phyloP scores from a whole-genome alignment of 2,329 filamentous ascomycete genomes.

The Colletotrichum sp. region DNA sequence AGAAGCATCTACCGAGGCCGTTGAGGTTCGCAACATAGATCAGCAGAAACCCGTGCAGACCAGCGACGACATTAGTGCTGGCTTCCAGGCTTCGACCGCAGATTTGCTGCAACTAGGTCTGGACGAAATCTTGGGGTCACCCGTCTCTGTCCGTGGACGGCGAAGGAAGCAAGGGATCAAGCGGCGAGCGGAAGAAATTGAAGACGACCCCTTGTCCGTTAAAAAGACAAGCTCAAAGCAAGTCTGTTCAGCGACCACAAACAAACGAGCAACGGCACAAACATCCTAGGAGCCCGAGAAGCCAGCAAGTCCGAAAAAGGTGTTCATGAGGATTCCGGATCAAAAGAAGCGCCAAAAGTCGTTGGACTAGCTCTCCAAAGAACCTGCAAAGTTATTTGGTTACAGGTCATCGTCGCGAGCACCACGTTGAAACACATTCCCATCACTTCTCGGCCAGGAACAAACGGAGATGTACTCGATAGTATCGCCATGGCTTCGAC shows the following conservation, averaged over 20 bases:
- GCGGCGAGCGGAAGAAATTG: not conserved
- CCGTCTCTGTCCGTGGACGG: not conserved
- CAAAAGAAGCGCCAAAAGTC: not conserved
- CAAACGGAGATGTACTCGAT: not conserved
- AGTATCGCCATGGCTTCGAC: not conserved
- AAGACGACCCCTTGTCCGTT: not conserved
- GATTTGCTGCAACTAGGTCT: no score
- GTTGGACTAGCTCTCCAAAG: not conserved
- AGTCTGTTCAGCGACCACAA: not conserved
- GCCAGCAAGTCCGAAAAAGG: not conserved
- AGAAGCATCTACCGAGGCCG: no score
- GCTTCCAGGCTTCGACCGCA: no score
- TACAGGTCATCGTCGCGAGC: not conserved
- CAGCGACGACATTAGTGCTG: not conserved
- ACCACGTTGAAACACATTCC: not conserved
- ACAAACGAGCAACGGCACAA: not conserved
- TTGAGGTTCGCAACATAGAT: not conserved
- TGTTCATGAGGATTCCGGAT: not conserved
- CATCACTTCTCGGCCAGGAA: not conserved
- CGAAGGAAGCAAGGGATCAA: not conserved
- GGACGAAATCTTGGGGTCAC: accelerated
- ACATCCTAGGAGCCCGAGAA: not conserved
- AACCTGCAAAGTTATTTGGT: not conserved
- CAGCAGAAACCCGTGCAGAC: not conserved
- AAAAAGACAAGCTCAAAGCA: not conserved